These are phyloP conservation scores for Jimgerdemannia flammicorona DNA, from an alignment of 192 early-diverging fungal genomes.

Conservation along the genomic window DNA sequence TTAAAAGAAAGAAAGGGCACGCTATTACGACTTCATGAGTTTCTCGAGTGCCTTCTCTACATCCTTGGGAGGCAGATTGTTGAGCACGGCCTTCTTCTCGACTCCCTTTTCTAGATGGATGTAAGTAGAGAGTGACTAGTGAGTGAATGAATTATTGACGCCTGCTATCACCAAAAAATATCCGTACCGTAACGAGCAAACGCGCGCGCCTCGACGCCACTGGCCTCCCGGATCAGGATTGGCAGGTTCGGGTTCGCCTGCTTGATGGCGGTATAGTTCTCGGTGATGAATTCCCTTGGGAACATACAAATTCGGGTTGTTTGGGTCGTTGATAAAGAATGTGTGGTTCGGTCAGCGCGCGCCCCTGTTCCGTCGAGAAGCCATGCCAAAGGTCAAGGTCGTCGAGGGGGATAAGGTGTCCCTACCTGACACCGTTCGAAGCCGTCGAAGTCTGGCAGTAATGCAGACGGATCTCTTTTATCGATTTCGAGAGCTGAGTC, in stretches of 20 bases:
- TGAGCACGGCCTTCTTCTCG: slow-evolving; percentile 75
- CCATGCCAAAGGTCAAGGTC: not conserved
- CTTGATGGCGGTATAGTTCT: slow-evolving; percentile 80
- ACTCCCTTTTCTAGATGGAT: slow-evolving; percentile 63
- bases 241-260: slow-evolving; percentile 84
- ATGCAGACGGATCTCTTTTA: slow-evolving; percentile 91
- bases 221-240: slow-evolving; percentile 87
- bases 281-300: slow-evolving; percentile 78
- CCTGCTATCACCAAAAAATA: too few species aligned
- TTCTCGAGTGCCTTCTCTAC: slow-evolving; percentile 69
- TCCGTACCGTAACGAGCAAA: slow-evolving; percentile 88
- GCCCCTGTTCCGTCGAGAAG: not conserved
- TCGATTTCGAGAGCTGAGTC: slow-evolving; percentile 51
- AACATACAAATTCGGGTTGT: not conserved
- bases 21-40: slow-evolving; percentile 50
- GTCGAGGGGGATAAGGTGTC: not conserved
- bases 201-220: slow-evolving; percentile 76
- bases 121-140: not conserved
- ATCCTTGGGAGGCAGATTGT: slow-evolving; percentile 67
- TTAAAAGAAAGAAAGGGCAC: not conserved
- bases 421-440: slow-evolving; percentile 77
- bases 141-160: too few species aligned
- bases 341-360: not conserved
- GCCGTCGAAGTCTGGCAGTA: slow-evolving; percentile 75
- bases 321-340: not conserved